Evolutionary conservation across 306 rosid genomes (phyloP), one percentile per base, ranked within the genome.

Genomic region (Casuarina glauca): DNA sequence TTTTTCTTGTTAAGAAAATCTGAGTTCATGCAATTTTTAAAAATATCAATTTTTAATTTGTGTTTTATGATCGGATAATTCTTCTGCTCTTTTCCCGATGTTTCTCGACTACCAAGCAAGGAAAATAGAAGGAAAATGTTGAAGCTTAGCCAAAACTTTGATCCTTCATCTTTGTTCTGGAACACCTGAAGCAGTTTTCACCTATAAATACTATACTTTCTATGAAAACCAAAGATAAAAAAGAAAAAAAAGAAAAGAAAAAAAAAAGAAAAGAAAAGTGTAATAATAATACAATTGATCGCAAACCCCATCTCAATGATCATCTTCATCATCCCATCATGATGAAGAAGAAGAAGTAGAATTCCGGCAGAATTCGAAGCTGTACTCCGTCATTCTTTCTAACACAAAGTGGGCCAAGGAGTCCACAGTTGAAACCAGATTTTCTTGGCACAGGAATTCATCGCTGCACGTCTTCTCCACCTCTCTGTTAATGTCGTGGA

Each of bases 371-470:
- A 95, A 95, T 41, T 54, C 71, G 1, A 10, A 80, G 20, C 46
- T 76, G 0, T 57, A 48, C n/a, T 57, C 84, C 17, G 4, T 54
- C 74, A 20, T 78, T 66, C 83, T 68, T 66, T 74, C 80, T 78
- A 95, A 73, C n/a, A 85, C 84, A 38, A 91, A 95, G 67, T 95
- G 93, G 9, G 80, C 96, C 86, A 95, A 81, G 2, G 82, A 79
- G 58, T 87, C 93, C 54, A 93, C 83, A 3, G 64, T 73, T 70
- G 84, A 76, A 8, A 89, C 89, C 88, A 89, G 20, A 89, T 95
- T 95, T 80, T 91, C 97, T 44, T 35, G 54, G 49, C 99, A 95
- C 0, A 95, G 91, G 79, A 93, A 95, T 86, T 93, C 97, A 4
- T 88, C 66, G 73, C 97, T 87, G 78, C 79, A 91, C 61, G 90